Conservation (phyloP, 2,329 filamentous ascomycete species). For the Cladorrhinum sp. region DNA sequence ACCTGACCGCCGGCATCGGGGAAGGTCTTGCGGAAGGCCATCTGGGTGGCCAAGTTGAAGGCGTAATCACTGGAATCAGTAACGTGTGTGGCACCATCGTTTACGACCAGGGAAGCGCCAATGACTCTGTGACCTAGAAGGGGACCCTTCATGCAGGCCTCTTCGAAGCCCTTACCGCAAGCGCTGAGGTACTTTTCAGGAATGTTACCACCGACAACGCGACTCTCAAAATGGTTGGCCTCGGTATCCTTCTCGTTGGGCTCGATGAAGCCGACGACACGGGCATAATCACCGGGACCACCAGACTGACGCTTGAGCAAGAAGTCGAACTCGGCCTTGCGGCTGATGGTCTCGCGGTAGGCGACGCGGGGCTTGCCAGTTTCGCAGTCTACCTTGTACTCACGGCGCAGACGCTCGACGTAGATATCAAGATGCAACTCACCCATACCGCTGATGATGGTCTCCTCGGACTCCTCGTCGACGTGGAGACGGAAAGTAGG, state of each 20-base stretch:
- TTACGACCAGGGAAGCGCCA: constrained; percentile 85
- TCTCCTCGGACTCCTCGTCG: constrained; percentile 89
- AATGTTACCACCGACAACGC: constrained; percentile 85
- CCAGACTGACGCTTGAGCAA: constrained; percentile 93
- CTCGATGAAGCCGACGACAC: constrained; percentile 88
- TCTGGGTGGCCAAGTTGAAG: constrained; percentile 91
- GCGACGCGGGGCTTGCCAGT: constrained; percentile 97
- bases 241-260: constrained; percentile 67
- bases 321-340: constrained; percentile 82
- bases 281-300: constrained; percentile 91
- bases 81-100: constrained; percentile 94
- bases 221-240: constrained; percentile 80
- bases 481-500: constrained; percentile 95
- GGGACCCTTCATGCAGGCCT: constrained; percentile 79
- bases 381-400: constrained; percentile 93
- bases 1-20: constrained; percentile 75
- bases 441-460: constrained; percentile 97
- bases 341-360: constrained; percentile 89
- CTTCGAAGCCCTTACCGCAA: constrained; percentile 90
- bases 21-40: constrained; percentile 96
- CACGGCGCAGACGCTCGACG: constrained; percentile 90
- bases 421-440: constrained; percentile 97
- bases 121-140: constrained; percentile 91
- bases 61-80: constrained; percentile 97
- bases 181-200: constrained; percentile 94